phyloP scores from a whole-genome alignment of 768 basidiomycete species.

The Mrakia hoshinonis region DNA sequence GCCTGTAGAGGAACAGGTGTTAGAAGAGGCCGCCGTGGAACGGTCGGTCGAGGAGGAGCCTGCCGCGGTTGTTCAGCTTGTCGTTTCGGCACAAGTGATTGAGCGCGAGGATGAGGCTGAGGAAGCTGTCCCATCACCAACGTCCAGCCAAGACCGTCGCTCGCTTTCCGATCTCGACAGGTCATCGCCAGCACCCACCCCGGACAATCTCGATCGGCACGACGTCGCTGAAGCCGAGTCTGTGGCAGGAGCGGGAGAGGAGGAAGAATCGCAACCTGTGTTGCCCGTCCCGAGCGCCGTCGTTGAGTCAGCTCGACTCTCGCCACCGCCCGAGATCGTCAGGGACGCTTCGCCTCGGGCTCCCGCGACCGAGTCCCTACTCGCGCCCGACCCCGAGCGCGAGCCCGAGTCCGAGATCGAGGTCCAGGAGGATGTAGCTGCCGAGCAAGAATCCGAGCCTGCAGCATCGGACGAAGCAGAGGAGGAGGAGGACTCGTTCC shows the following conservation, averaged over 20 bases:
- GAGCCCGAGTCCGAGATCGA: not conserved
- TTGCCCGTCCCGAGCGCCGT: too few species aligned
- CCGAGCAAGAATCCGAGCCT: not conserved
- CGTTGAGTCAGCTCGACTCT: too few species aligned
- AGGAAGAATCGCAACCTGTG: too few species aligned
- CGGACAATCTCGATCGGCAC: not conserved
- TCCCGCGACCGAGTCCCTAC: too few species aligned
- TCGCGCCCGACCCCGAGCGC: too few species aligned
- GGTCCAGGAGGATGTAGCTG: not conserved
- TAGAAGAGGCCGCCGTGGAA: not conserved
- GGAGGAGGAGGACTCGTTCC: constrained; percentile 8
- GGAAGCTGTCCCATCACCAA: not conserved
- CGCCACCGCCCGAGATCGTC: too few species aligned
- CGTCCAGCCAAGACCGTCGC: not conserved
- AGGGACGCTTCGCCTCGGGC: too few species aligned
- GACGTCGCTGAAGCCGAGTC: too few species aligned
- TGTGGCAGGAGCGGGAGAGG: too few species aligned
- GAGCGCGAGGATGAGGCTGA: not conserved
- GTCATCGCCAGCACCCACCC: not conserved
- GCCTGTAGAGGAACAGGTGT: not conserved
- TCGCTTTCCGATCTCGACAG: not conserved
- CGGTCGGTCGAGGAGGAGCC: not conserved
- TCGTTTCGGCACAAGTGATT: not conserved
- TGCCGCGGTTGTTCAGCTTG: not conserved
- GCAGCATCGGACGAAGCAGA: not conserved